Percentiles rank a stretch among this genome's conserved stretches.
phyloP scores from a whole-genome alignment of 78 protist species.

The Andalucia godoyi region DNA sequence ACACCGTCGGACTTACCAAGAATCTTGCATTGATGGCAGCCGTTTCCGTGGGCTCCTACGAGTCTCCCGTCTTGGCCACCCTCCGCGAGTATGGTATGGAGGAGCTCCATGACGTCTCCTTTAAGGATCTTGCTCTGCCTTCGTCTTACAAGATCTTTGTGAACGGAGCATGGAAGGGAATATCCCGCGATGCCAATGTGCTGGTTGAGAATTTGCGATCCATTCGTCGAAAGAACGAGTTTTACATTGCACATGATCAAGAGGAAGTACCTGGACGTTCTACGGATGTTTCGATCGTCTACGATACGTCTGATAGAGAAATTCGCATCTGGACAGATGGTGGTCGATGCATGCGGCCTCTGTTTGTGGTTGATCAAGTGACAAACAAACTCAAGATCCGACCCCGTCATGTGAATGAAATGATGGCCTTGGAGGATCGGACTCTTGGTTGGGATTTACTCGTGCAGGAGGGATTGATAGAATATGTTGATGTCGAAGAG shows the following conservation, averaged over 20 bases:
- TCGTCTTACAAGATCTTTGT: conserved; percentile 82
- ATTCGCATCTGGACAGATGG: conserved; percentile 61
- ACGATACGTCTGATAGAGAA: conserved; percentile 77
- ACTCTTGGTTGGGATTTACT: conserved; percentile 42
- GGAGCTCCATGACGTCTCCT: neutral
- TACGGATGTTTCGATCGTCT: conserved; percentile 63
- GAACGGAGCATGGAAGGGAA: conserved; percentile 97
- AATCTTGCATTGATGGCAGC: conserved; percentile 91
- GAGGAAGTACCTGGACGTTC: neutral
- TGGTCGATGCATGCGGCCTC: conserved; percentile 94
- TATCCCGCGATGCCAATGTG: conserved; percentile 65
- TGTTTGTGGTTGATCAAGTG: conserved; percentile 78
- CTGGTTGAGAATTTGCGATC: conserved; percentile 55
- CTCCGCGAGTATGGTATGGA: conserved; percentile 47
- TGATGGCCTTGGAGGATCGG: neutral
- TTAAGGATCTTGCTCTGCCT: neutral
- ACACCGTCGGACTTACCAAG: conserved; percentile 94
- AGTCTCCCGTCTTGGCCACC: conserved; percentile 40
- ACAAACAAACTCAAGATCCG: neutral
- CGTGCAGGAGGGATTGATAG: conserved; percentile 71
- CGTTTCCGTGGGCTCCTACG: conserved; percentile 79
- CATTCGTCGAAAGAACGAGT: conserved; percentile 55
- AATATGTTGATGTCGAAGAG: conserved; percentile 90
- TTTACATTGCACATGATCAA: neutral
- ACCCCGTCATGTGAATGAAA: neutral